Base-by-base conservation (phyloP, 163 green algal genomes). In the Trebouxia gelatinosa region DNA sequence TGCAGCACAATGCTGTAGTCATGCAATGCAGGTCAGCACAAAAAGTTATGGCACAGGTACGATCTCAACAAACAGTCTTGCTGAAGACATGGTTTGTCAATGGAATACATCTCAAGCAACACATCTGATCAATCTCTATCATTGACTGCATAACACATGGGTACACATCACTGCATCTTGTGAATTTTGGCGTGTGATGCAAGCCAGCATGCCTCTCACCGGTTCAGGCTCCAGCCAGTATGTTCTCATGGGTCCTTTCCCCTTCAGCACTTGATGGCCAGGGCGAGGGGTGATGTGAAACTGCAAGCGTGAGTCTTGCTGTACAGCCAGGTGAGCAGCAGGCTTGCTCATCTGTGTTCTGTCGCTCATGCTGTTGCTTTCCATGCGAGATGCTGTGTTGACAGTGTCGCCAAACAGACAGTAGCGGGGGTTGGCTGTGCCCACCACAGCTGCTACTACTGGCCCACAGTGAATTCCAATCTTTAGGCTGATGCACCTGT, bases 381-480 rank as follows among this genome's bases (percentile, higher is more conserved):
- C 72, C 80, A 85, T 85, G 37, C 80, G 65, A 31, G 37, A 72
- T 21, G 75, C 80, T 32, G 66, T 81, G 80, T 85, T 85, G 54
- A 85, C 71, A 13, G 80, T 81, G 80, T 85, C 75, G 1, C 80
- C 80, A 46, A 81, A 80, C 54, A 85, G 40, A 71, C 79, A 83
- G 62, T 80, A 83, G 28, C 79, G 65, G 6, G 71, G 71, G 71
- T 80, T 80, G 26, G 23, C 34, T 2, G 23, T 65, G 5, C 76
- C 76, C 23, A 76, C 76, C 13, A 81, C 65, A 32, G 46, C 39
- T 21, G 38, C 43, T 26, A 81, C 71, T 29, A 83, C 84, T 57
- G 81, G 74, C 2, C 84, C 84, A 38, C 70, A 81, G 71, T 86
- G 81, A 77, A 77, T 86, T 74, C 62, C 83, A 38, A 76, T 79